Base-by-base conservation (phyloP, 805 yeast species). In the Saccharomycopsis sp. region DNA sequence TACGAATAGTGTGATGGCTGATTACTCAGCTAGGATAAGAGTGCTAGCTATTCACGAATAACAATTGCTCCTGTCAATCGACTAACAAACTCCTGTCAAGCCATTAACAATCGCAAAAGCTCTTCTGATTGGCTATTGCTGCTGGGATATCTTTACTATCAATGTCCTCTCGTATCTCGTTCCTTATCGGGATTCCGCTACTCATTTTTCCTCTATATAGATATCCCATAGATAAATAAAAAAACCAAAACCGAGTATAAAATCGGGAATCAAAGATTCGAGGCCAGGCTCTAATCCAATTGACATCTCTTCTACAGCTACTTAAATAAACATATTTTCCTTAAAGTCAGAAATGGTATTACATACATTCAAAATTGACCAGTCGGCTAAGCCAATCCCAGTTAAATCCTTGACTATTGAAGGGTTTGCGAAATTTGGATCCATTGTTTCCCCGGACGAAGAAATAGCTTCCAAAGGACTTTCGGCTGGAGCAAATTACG, bases 401-500 rank as follows among this genome's bases (percentile, higher is more conserved):
- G 63, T 54, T 15, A 55, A 58, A 25, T 50, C 54, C 7, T 52
- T 62, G 3, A 60, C 62, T 0, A 51, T 38, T 9, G 59, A 35
- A 2, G 51, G 41, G 12, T 60, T 60, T 47, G 41, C 58, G 9
- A 55, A 55, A 34, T 62, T 62, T 53, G 64, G 62, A 14, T 51
- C 57, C 9, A 60, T 62, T 19, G 58, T 60, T 19, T 57, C 63
- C 8, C 64, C 63, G 19, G 58, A 56, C 29, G 60, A 61, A 49
- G 62, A 61, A 34, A 42, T 61, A 8, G 38, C 17, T 2, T 19
- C 51, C 15, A 47, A 38, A 25, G 17, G 29, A 12, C 38, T 24
- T 14, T 29, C 20, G 17, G 42, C 47, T n/a, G 56, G 52, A 20
- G 97, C 97, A 2, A 92, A 92, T 72, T 91, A 92, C 67, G 97